A percentile compares a stretch with the other conserved stretches of the same genome.
These are phyloP conservation scores for Verbena officinalis DNA, from an alignment of 257 asterid genomes.

Conservation along the genomic window DNA sequence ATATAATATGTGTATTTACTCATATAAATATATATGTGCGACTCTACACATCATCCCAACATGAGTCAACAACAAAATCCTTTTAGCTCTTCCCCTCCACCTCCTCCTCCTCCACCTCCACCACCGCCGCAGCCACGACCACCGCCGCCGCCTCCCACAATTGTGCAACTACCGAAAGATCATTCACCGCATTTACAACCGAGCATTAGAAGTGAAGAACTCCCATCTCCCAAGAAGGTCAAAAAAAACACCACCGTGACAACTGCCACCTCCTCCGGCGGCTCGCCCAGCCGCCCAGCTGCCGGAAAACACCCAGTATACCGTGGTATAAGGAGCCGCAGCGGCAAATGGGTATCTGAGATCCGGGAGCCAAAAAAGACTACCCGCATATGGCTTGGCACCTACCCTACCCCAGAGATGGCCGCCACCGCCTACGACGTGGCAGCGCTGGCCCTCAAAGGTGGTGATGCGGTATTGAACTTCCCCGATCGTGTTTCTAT, in stretches of 20 bases:
- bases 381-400: constrained; percentile 44
- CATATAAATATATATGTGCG: constrained; percentile 28
- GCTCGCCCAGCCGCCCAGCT: constrained; percentile 19
- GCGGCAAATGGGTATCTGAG: constrained; percentile 53
- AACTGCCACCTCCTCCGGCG: constrained; percentile 27
- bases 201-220: constrained; percentile 26
- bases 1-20: neutral
- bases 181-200: constrained; percentile 34
- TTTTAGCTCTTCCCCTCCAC: neutral
- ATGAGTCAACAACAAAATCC: constrained; percentile 39
- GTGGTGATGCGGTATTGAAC: constrained; percentile 38
- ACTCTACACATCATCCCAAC: constrained; percentile 37
- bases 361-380: constrained; percentile 46
- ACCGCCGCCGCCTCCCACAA: neutral
- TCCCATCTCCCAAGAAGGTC: constrained; percentile 42
- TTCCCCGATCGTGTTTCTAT: constrained; percentile 41
- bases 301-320: constrained; percentile 47
- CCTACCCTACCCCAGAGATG: constrained; percentile 44
- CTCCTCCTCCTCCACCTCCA: constrained; percentile 6
- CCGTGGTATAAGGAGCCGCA: constrained; percentile 58
- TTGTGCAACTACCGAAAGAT: no score
- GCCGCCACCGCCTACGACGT: constrained; percentile 49
- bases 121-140: neutral
- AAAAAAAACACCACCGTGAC: constrained; percentile 28
- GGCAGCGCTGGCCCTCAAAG: constrained; percentile 44